Conservation (phyloP, 306 rosid species). For the Prunus mira region DNA sequence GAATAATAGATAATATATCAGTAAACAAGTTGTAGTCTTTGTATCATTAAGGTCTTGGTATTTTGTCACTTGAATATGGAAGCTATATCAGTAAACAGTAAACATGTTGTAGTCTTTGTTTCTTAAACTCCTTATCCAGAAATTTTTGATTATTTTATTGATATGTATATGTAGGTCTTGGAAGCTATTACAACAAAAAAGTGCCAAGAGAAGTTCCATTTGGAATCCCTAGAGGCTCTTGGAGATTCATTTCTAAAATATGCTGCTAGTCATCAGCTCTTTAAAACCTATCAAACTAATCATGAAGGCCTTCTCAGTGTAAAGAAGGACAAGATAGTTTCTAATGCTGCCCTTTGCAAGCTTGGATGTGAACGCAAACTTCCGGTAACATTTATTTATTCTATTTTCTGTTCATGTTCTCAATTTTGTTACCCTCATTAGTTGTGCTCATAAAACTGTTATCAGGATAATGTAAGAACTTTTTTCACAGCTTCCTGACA, state of each 20-base stretch:
- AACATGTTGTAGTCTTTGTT: too few relatives aligned
- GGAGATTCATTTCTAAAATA: constrained; percentile 95
- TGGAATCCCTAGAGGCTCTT: constrained; percentile 84
- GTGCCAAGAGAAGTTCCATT: constrained; percentile 70
- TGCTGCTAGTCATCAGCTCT: constrained; percentile 68
- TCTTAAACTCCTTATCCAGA: too few relatives aligned
- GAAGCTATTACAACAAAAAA: constrained; percentile 78
- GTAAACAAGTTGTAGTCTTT: not conserved
- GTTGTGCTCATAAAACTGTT: not conserved
- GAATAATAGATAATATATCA: not conserved
- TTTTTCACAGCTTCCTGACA: not conserved
- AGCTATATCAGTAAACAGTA: too few relatives aligned
- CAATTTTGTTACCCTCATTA: not conserved
- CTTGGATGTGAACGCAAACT: constrained; percentile 53
- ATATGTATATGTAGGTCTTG: constrained; percentile 52
- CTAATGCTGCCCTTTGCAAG: constrained; percentile 64
- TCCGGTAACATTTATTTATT: constrained; percentile 47
- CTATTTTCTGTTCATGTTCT: not conserved
- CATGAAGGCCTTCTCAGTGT: constrained; percentile 77
- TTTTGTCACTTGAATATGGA: not conserved
- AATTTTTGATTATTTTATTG: not conserved
- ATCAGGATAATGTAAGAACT: not conserved
- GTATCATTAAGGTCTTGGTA: not conserved
- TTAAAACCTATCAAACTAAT: constrained; percentile 39
- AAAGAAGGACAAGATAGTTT: constrained; percentile 61